phyloP scores from a whole-genome alignment of 345 rosid genomes.

The Diplotaxis tenuifolia region DNA sequence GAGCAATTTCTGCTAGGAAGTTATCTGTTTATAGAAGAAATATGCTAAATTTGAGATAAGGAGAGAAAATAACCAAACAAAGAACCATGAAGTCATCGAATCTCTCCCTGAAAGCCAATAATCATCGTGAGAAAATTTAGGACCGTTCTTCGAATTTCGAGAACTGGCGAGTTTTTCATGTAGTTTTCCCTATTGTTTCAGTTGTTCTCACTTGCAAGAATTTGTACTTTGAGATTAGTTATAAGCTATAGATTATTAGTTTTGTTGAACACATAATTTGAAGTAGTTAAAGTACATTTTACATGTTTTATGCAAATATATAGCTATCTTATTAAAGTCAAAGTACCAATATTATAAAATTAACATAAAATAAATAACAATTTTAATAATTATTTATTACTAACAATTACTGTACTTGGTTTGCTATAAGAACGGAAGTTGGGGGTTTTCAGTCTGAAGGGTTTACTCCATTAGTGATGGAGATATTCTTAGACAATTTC shows the following conservation, averaged over 20 bases:
- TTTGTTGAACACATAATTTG: neutral
- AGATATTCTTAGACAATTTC: too few relatives aligned
- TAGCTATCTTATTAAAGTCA: too few relatives aligned
- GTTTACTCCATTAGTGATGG: too few relatives aligned
- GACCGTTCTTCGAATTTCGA: neutral
- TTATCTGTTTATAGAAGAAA: neutral
- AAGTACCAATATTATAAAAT: too few relatives aligned
- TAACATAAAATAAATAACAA: too few relatives aligned
- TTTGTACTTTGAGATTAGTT: neutral
- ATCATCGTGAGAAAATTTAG: neutral
- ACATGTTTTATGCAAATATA: neutral
- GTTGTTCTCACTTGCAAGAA: neutral
- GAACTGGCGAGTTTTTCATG: neutral
- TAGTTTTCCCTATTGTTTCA: neutral
- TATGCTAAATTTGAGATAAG: neutral
- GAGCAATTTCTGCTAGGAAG: neutral
- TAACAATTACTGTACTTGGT: too few relatives aligned
- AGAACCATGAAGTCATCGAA: neutral
- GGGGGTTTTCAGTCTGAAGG: too few relatives aligned
- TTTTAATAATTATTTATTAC: too few relatives aligned
- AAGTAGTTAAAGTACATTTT: neutral
- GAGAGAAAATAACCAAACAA: neutral
- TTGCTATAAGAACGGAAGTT: too few relatives aligned
- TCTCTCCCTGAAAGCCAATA: neutral
- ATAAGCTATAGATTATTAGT: neutral